These are phyloP conservation scores for Trichophyton simii DNA, from an alignment of 2,329 filamentous ascomycete genomes.

Conservation along the genomic window DNA sequence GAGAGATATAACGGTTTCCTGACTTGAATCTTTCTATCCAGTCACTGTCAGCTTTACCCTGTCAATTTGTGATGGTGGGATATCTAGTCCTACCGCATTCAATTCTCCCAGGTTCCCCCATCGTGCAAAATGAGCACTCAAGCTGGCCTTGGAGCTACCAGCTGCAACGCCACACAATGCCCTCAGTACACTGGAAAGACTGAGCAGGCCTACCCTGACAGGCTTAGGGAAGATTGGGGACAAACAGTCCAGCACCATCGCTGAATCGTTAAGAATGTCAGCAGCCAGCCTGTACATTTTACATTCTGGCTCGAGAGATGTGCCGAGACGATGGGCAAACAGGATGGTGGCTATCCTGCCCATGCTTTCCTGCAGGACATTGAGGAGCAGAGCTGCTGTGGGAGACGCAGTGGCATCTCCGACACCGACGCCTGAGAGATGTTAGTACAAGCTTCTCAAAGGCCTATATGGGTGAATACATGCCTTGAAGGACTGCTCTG, in stretches of 20 bases:
- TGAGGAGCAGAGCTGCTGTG: slow-evolving; percentile 68
- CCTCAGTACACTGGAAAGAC: slow-evolving; percentile 48
- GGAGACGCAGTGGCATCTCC: slow-evolving; percentile 68
- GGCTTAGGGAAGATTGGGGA: slow-evolving; percentile 58
- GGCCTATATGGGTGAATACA: slow-evolving; percentile 8
- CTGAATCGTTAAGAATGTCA: slow-evolving; percentile 77
- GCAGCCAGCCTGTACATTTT: slow-evolving; percentile 80
- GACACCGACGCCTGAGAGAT: slow-evolving; percentile 55
- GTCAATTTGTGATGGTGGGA: neutral
- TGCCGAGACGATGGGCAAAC: slow-evolving; percentile 45
- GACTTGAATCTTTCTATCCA: slow-evolving; percentile 67
- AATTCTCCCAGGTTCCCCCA: slow-evolving; percentile 82
- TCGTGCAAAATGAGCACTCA: slow-evolving; percentile 83
- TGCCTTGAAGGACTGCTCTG: slow-evolving; percentile 65
- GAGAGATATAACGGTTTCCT: slow-evolving; percentile 85
- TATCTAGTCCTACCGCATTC: slow-evolving; percentile 53
- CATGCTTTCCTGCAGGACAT: slow-evolving; percentile 68
- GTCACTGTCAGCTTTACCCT: slow-evolving; percentile 8
- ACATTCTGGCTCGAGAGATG: slow-evolving; percentile 75
- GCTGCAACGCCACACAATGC: slow-evolving; percentile 80
- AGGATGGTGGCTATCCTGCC: slow-evolving; percentile 73
- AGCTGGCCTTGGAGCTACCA: slow-evolving; percentile 75
- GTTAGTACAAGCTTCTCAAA: slow-evolving; percentile 2
- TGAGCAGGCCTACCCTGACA: slow-evolving; percentile 45
- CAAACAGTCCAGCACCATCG: slow-evolving; percentile 73